phyloP scores from a whole-genome alignment of 495 filamentous ascomycete genomes.

The Penicillium alfredii region DNA sequence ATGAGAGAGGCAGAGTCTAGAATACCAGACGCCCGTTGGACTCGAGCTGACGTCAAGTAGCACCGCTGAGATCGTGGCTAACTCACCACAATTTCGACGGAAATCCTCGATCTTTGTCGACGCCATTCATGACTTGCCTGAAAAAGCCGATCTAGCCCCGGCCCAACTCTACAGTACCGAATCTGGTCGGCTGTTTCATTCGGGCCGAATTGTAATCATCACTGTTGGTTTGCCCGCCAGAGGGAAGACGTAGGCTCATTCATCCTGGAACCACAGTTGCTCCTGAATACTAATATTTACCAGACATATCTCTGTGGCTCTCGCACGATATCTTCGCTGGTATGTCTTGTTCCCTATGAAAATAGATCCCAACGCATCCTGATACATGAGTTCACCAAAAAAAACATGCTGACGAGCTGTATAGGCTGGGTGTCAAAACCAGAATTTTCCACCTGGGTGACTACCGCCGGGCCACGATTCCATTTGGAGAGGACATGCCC shows the following conservation, averaged over 20 bases:
- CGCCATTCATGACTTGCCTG: conserved; percentile 89
- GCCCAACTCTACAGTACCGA: conserved; percentile 98
- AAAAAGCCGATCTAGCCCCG: conserved; percentile 80
- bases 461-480: conserved; percentile 87
- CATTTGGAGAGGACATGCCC: conserved; percentile 78
- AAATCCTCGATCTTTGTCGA: conserved; percentile 94
- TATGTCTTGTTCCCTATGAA: no score
- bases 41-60: conserved; percentile 23
- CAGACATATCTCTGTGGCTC: conserved; percentile 89
- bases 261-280: neutral
- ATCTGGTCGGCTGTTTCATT: conserved; percentile 94
- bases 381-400: no score
- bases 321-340: conserved; percentile 94
- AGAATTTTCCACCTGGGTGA: conserved; percentile 96
- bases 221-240: conserved; percentile 94
- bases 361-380: no score
- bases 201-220: conserved; percentile 91
- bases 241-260: conserved; percentile 77
- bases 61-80: conserved; percentile 81
- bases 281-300: conserved; percentile 5
- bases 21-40: conserved; percentile 1
- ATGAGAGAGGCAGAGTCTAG: conserved; percentile 26
- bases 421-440: conserved; percentile 94
- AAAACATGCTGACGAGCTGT: conserved; percentile 5
- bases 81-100: conserved; percentile 74